Base-by-base conservation (phyloP, 306 rosid species). In the Trifolium subterraneum region DNA sequence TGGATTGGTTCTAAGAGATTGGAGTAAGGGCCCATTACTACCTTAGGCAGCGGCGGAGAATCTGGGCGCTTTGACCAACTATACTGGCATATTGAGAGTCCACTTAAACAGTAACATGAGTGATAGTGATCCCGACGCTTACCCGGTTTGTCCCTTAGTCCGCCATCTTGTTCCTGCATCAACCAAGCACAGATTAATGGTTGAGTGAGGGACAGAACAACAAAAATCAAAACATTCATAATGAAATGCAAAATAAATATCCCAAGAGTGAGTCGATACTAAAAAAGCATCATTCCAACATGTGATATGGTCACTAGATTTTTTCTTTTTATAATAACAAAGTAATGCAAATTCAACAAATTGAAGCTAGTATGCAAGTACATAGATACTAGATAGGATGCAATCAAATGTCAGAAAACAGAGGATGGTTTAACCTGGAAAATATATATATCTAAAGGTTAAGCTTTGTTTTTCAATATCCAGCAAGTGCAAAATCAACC, bases 31-130 rank as follows among this genome's bases (percentile, higher is more conserved):
- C 98, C 98, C 54, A 75, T 54, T 16, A 93, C 84, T 13, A 83
- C 81, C 20, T 75, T 65, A 4, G 90, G 86, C 59, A 61, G 48
- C 0, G 96, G 94, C n/a, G 88, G 90, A 27, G 92, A 76, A 68
- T 83, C 79, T 29, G 88, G 90, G 25, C 68, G 80, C 64, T 85
- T 80, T 8, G 94, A 84, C 82, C 62, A 52, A 72, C 91, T 88
- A 83, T 89, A 84, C 51, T 93, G 98, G 73, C 97, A 88, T 63
- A 88, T 48, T n/a, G 96, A 86, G 33, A 91, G 91, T 3, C 98
- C 98, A 41, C 98, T 93, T 71, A 93, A 72, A 82, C 96, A 93
- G 83, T 93, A 93, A 79, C 97, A 93, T 2, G 97, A 89, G 79
- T 93, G 98, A 76, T 91, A 93, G 68, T 78, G 88, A 84, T 93